These are phyloP conservation scores for Melampsora occidentalis DNA, from an alignment of 1,284 basidiomycete genomes.

Conservation along the genomic window DNA sequence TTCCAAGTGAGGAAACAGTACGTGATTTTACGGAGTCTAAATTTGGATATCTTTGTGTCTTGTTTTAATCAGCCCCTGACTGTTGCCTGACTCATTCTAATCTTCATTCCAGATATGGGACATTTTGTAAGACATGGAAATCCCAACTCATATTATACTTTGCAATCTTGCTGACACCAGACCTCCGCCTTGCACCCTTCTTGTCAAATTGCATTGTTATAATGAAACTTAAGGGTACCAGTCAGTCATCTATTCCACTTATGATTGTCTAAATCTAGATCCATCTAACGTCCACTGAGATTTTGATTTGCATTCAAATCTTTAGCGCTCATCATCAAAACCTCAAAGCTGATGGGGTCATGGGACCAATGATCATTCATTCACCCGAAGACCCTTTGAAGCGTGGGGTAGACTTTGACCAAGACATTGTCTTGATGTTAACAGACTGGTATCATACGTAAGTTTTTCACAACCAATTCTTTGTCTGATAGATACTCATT, in stretches of 20 bases:
- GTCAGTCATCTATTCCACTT: background rate
- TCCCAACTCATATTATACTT: background rate
- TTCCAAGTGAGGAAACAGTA: conserved; percentile 34
- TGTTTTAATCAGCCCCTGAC: background rate
- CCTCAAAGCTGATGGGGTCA: conserved; percentile 6
- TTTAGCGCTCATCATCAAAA: conserved; percentile 5
- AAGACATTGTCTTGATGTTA: conserved; percentile 53
- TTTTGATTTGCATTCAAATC: background rate
- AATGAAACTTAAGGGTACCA: background rate
- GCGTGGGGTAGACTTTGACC: conserved; percentile 50
- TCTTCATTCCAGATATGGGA: background rate
- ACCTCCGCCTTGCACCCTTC: background rate
- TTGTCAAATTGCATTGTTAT: background rate
- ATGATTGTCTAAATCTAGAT: background rate
- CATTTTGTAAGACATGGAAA: background rate
- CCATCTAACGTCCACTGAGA: background rate
- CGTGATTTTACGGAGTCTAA: background rate
- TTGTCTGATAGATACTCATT: background rate
- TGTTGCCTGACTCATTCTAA: background rate
- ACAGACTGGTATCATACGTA: conserved; percentile 57
- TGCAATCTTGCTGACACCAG: background rate
- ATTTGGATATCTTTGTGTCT: background rate
- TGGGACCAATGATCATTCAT: conserved; percentile 49
- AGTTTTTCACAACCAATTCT: conserved; percentile 43
- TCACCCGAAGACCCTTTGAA: conserved; percentile 50